Percentiles rank a stretch among this genome's conserved stretches.
phyloP scores from a whole-genome alignment of 495 filamentous ascomycete genomes.

The Neurospora tetraspora region DNA sequence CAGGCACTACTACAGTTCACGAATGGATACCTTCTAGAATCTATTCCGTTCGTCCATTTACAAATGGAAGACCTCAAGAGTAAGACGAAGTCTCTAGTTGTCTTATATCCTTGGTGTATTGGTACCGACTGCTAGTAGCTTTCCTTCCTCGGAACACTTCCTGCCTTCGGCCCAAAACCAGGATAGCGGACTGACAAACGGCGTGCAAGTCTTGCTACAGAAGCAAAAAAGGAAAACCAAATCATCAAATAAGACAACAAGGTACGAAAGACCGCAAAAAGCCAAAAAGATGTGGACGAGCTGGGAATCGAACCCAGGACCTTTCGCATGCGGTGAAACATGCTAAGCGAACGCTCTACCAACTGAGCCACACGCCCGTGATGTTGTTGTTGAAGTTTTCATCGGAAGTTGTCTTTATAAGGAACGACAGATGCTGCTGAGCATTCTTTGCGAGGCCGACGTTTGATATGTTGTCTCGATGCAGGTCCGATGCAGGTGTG shows the following conservation, averaged over 20 bases:
- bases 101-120: too few species aligned
- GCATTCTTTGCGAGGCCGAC: not conserved
- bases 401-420: not conserved
- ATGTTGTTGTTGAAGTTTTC: not conserved
- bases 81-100: too few species aligned
- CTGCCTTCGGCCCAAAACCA: too few species aligned
- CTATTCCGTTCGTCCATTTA: too few species aligned
- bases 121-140: too few species aligned
- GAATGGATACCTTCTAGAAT: too few species aligned
- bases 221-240: not conserved
- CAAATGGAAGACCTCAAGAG: too few species aligned
- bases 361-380: slow-evolving; percentile 4
- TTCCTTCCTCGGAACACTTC: too few species aligned
- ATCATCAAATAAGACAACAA: not conserved
- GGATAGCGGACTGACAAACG: too few species aligned
- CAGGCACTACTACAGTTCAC: too few species aligned
- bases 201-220: not conserved
- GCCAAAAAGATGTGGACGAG: slow-evolving; percentile 6
- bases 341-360: not conserved
- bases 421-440: not conserved
- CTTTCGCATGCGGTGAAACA: not conserved
- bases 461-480: not conserved
- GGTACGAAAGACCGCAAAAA: not conserved
- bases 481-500: not conserved
- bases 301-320: slow-evolving; percentile 17